phyloP scores from a whole-genome alignment of 805 yeast species.

The Cyberlindnera nakhonratchasimensis region DNA sequence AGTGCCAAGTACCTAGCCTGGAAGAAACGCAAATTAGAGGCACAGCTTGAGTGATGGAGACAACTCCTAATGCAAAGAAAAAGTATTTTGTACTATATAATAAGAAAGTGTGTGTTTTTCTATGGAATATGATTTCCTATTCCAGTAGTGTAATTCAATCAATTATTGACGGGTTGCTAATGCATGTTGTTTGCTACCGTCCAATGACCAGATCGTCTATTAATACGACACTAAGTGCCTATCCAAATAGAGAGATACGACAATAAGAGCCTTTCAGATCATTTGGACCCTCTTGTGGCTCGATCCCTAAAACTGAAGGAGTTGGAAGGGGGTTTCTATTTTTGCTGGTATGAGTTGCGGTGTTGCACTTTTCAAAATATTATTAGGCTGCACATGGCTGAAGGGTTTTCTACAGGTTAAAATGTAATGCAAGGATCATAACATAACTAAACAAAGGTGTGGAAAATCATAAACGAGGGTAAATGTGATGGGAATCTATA shows the following conservation, averaged over 20 bases:
- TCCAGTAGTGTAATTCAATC: background rate
- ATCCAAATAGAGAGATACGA: no score
- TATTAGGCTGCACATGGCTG: no score
- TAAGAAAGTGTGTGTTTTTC: background rate
- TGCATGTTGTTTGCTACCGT: background rate
- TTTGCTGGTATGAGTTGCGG: background rate
- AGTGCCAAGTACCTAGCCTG: constrained; percentile 70
- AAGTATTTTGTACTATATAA: constrained; percentile 4
- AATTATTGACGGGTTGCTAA: no score
- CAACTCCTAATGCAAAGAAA: no score
- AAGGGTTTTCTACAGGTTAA: background rate
- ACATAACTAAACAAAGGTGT: constrained; percentile 3
- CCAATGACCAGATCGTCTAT: background rate
- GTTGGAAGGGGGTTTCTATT: background rate
- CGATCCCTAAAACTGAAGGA: no score
- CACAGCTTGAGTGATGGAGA: background rate
- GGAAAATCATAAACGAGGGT: constrained; percentile 8
- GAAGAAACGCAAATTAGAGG: constrained; percentile 31
- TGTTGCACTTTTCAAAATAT: no score
- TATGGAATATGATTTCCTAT: background rate
- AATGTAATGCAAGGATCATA: background rate
- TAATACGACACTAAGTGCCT: background rate
- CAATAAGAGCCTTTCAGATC: no score
- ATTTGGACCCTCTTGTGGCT: no score
- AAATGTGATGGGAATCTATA: background rate